Conservation (phyloP, 805 yeast genomes). For the Sugiyamaella qingdaonensis region DNA sequence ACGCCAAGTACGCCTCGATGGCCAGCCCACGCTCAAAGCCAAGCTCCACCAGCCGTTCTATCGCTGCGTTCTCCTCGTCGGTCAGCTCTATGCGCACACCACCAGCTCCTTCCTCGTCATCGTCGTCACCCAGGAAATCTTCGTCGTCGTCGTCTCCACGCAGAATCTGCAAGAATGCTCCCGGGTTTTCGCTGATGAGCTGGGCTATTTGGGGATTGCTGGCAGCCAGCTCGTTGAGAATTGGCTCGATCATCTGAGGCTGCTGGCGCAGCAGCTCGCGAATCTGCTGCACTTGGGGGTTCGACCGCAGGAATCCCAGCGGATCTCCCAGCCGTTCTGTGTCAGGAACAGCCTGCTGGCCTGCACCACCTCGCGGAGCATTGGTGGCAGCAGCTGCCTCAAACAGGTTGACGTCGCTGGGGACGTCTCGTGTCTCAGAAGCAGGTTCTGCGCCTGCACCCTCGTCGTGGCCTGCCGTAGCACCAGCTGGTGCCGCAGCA, state of each 20-base stretch:
- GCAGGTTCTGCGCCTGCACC: slow-evolving; percentile 4
- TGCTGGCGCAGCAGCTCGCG: slow-evolving; percentile 76
- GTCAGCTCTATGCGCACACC: slow-evolving; percentile 59
- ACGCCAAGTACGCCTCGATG: slow-evolving; percentile 92
- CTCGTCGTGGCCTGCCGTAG: slow-evolving; percentile 9
- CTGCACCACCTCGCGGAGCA: slow-evolving; percentile 27
- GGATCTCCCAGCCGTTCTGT: slow-evolving; percentile 34
- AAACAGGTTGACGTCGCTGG: slow-evolving; percentile 36
- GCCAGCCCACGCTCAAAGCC: slow-evolving; percentile 89
- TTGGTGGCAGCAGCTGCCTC: slow-evolving; percentile 46
- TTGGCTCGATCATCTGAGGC: slow-evolving; percentile 83
- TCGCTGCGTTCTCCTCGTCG: slow-evolving; percentile 84
- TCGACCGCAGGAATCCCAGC: slow-evolving; percentile 32
- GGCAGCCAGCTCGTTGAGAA: slow-evolving; percentile 75
- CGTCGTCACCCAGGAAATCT: slow-evolving; percentile 52
- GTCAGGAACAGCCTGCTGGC: slow-evolving; percentile 10
- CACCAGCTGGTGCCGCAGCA: slow-evolving; percentile 24
- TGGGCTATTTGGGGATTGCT: slow-evolving; percentile 82
- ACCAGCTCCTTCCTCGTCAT: slow-evolving; percentile 34
- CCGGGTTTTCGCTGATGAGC: slow-evolving; percentile 66
- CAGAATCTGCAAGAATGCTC: slow-evolving; percentile 72
- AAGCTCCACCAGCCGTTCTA: slow-evolving; percentile 80
- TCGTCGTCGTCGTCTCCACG: slow-evolving; percentile 41
- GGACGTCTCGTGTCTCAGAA: slow-evolving; percentile 21
- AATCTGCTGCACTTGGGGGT: slow-evolving; percentile 48